Percentiles rank a stretch among this genome's conserved stretches.
These are phyloP conservation scores for Cyberlindnera lachancei DNA, from an alignment of 805 yeast genomes.

Conservation along the genomic window DNA sequence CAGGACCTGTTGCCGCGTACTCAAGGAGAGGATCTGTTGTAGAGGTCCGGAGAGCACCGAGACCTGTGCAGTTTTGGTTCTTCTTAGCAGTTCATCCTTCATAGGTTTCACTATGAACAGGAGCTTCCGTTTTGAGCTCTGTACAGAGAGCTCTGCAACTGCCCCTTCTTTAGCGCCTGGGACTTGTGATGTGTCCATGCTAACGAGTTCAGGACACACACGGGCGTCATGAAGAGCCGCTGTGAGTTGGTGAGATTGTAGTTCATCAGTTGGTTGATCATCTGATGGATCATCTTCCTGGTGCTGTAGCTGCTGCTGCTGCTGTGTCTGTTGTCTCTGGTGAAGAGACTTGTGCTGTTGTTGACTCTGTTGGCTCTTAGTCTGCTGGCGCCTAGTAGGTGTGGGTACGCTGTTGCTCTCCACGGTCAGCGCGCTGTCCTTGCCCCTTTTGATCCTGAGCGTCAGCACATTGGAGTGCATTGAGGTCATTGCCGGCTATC, in stretches of 20 bases:
- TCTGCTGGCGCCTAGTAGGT: background rate
- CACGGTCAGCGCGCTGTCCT: constrained; percentile 16
- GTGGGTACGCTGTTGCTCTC: constrained; percentile 15
- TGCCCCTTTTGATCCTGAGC: constrained; percentile 19
- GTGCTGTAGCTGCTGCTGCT: background rate
- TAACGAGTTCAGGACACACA: constrained; percentile 47
- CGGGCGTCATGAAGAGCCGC: constrained; percentile 57
- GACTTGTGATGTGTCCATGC: constrained; percentile 50
- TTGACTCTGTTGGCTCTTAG: too few species aligned
- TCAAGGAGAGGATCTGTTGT: constrained; percentile 52
- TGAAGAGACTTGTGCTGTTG: too few species aligned
- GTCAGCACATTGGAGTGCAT: constrained; percentile 25
- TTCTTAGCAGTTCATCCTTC: constrained; percentile 23
- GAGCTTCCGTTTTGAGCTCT: constrained; percentile 28
- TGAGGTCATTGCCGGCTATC: constrained; percentile 4
- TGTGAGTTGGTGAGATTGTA: constrained; percentile 12
- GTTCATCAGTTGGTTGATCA: too few species aligned
- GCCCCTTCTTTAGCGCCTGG: constrained; percentile 70
- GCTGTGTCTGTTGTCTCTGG: too few species aligned
- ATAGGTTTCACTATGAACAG: constrained; percentile 36
- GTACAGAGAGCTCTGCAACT: constrained; percentile 53
- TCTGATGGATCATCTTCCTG: constrained; percentile 8
- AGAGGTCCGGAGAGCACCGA: constrained; percentile 57
- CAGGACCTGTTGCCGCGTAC: constrained; percentile 59
- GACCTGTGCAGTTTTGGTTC: constrained; percentile 32